Evolutionary conservation across 768 basidiomycete genomes (phyloP).

Genomic region (Psilocybe sp.): DNA sequence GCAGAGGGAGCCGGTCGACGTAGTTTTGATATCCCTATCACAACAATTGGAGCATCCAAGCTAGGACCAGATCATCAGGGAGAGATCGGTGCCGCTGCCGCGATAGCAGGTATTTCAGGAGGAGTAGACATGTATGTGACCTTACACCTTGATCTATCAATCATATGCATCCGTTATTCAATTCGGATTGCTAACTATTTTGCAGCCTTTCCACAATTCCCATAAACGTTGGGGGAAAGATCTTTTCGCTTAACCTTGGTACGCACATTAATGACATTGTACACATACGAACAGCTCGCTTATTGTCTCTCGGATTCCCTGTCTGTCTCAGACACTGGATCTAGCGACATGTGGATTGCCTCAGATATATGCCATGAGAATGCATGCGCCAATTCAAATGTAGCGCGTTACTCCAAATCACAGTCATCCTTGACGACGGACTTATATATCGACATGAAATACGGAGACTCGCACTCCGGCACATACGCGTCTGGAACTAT

Average conservation of each 20-base stretch:
- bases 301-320: constrained; percentile 1
- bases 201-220: constrained; percentile 34
- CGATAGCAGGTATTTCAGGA: constrained; percentile 12
- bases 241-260: constrained; percentile 31
- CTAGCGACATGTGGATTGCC: constrained; percentile 68
- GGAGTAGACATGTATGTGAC: constrained; percentile 24
- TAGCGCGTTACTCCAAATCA: constrained; percentile 39
- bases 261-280: background rate
- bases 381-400: constrained; percentile 33
- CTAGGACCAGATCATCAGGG: background rate
- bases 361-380: constrained; percentile 44
- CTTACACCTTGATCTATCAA: constrained; percentile 31
- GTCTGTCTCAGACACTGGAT: constrained; percentile 56
- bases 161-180: background rate
- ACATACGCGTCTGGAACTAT: constrained; percentile 58
- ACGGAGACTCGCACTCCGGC: constrained; percentile 68
- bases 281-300: background rate
- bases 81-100: constrained; percentile 6
- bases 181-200: background rate
- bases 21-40: constrained; percentile 4
- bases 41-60: constrained; percentile 13
- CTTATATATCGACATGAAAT: constrained; percentile 38
- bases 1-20: background rate
- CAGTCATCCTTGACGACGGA: constrained; percentile 32
- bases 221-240: constrained; percentile 27